Percentiles rank a stretch among this genome's conserved stretches.
Evolutionary conservation across 2,329 filamentous ascomycete genomes (phyloP).

Genomic region (Ustulina deusta): DNA sequence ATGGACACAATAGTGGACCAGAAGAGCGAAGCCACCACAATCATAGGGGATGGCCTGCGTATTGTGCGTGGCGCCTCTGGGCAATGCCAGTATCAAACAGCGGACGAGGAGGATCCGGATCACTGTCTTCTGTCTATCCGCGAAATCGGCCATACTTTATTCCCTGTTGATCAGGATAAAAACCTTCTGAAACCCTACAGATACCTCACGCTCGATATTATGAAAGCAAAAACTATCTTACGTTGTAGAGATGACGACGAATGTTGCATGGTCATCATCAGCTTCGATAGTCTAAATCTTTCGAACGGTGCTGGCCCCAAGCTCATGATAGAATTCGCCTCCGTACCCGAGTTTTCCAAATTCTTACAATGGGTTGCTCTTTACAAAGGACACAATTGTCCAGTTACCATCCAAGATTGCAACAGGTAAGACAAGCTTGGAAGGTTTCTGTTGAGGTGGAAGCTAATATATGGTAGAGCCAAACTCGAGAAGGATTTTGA

Average conservation of each 20-base stretch:
- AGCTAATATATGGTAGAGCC: constrained; percentile 36
- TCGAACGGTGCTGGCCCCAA: constrained; percentile 30
- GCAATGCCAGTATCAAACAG: constrained; percentile 40
- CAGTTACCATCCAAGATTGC: constrained; percentile 14
- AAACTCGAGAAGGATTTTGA: constrained; percentile 38
- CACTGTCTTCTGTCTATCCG: constrained; percentile 42
- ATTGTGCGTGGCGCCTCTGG: constrained; percentile 45
- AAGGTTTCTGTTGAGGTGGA: neutral
- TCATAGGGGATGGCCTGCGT: constrained; percentile 39
- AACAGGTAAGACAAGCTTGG: constrained; percentile 25
- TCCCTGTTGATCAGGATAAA: constrained; percentile 40
- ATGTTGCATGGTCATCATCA: constrained; percentile 36
- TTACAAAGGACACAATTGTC: neutral
- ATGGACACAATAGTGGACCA: neutral
- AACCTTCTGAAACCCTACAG: constrained; percentile 35
- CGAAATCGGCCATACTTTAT: constrained; percentile 44
- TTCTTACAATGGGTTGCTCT: constrained; percentile 45
- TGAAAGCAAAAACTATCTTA: constrained; percentile 26
- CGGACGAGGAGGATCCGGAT: constrained; percentile 18
- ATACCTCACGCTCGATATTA: constrained; percentile 45
- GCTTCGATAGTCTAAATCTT: constrained; percentile 8
- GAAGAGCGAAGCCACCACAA: constrained; percentile 20
- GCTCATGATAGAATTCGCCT: constrained; percentile 46
- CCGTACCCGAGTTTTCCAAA: constrained; percentile 28
- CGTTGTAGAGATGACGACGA: neutral